These are phyloP conservation scores for Pseudonitzschia multiseries DNA, from an alignment of 108 stramenopile genomes.

Conservation along the genomic window DNA sequence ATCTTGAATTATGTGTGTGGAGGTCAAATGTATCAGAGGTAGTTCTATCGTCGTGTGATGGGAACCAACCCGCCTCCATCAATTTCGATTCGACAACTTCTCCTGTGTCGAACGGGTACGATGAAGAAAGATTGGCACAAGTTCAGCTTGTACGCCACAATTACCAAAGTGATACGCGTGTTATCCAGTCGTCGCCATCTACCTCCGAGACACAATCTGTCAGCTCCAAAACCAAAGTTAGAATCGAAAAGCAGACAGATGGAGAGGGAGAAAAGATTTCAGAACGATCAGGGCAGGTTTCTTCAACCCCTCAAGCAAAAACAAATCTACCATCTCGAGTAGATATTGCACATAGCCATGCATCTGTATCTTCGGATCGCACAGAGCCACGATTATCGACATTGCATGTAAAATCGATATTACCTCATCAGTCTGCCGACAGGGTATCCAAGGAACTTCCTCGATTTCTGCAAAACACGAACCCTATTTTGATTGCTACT, in stretches of 20 bases:
- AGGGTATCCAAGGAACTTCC: conserved; percentile 4
- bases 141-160: conserved; percentile 10
- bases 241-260: not conserved
- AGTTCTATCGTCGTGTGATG: conserved; percentile 24
- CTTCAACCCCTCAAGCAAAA: not conserved
- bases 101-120: not conserved
- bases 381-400: conserved; percentile 8
- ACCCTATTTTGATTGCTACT: conserved; percentile 42
- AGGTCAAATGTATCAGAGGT: conserved; percentile 18
- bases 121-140: conserved; percentile 2
- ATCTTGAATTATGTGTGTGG: conserved; percentile 28
- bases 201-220: not conserved
- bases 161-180: not conserved
- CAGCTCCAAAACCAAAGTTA: not conserved
- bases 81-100: not conserved
- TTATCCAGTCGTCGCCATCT: not conserved
- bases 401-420: not conserved
- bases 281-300: not conserved
- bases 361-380: conserved; percentile 8
- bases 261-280: not conserved
- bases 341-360: conserved; percentile 34
- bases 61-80: conserved; percentile 3
- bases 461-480: conserved; percentile 32
- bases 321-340: conserved; percentile 18
- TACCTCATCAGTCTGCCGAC: not conserved